phyloP scores from a whole-genome alignment of 2,329 filamentous ascomycete genomes.

The Colletotrichum horii region DNA sequence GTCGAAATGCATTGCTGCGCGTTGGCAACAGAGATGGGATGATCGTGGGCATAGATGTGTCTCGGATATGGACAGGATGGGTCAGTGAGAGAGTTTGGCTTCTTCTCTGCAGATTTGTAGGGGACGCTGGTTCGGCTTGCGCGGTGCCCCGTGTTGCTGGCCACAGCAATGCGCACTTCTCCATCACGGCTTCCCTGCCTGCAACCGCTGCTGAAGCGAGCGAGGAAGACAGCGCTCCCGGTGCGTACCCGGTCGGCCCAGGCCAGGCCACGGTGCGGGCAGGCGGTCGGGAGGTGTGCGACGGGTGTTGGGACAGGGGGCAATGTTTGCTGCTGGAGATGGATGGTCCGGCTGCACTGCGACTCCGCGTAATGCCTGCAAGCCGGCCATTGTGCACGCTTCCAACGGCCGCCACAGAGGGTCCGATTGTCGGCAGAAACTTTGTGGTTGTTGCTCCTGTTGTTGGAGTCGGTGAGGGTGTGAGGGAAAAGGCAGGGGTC shows the following conservation, averaged over 20 bases:
- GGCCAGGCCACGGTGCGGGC: not conserved
- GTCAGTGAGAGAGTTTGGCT: not conserved
- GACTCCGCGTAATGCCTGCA: not conserved
- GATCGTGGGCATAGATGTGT: constrained; percentile 6
- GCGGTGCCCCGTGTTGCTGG: not conserved
- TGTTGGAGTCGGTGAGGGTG: constrained; percentile 16
- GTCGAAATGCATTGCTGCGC: not conserved
- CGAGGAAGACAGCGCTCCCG: not conserved
- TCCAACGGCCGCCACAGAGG: not conserved
- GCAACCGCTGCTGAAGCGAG: not conserved
- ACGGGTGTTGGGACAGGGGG: not conserved
- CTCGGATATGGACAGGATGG: constrained; percentile 4
- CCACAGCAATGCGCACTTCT: not conserved
- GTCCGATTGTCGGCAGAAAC: constrained; percentile 18
- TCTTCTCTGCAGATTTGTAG: not conserved
- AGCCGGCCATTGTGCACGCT: not conserved
- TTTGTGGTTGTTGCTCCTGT: not conserved
- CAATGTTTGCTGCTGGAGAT: not conserved
- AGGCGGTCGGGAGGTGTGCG: not conserved
- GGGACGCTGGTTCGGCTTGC: constrained; percentile 10
- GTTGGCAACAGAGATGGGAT: constrained; percentile 1
- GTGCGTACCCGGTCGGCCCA: not conserved
- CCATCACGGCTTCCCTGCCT: not conserved
- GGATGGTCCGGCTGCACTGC: not conserved
- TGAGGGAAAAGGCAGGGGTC: constrained; percentile 2